These are phyloP conservation scores for Amauroascus verrucosus DNA, from an alignment of 2,329 filamentous ascomycete species.

Conservation along the genomic window DNA sequence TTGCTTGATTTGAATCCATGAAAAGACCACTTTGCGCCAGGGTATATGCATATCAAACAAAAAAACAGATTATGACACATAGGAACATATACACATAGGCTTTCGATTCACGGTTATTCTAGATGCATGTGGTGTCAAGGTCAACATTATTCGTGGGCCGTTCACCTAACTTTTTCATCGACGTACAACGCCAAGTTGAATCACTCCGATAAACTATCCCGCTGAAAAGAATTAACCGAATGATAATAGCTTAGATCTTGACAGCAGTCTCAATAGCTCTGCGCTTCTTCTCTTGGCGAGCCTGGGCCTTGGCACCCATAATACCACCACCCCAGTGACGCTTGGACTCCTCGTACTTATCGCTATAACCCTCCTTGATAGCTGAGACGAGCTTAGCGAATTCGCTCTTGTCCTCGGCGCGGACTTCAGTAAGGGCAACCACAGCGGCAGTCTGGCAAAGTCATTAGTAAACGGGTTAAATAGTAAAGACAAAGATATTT, in stretches of 20 bases:
- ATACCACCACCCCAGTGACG: constrained; percentile 99
- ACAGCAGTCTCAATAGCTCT: constrained; percentile 90
- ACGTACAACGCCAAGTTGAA: not conserved
- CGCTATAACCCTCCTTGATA: constrained; percentile 95
- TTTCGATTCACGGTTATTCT: constrained; percentile 10
- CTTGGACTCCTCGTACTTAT: constrained; percentile 85
- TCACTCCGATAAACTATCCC: not conserved
- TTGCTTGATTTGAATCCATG: constrained; percentile 7
- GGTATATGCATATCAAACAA: constrained; percentile 14
- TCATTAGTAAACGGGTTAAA: constrained; percentile 23
- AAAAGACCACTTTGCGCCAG: constrained; percentile 7
- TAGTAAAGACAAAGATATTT: constrained; percentile 19
- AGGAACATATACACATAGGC: not conserved
- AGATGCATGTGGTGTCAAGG: not conserved
- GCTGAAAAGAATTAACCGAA: not conserved
- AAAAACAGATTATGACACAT: not conserved
- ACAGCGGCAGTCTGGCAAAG: constrained; percentile 75
- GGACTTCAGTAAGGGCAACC: constrained; percentile 90
- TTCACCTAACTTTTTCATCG: constrained; percentile 6
- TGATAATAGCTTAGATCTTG: constrained; percentile 70
- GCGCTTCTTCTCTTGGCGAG: constrained; percentile 69
- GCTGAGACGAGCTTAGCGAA: constrained; percentile 91
- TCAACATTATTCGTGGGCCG: constrained; percentile 4
- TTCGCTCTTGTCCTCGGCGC: constrained; percentile 96
- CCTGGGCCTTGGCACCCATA: constrained; percentile 91